Percentiles rank a stretch among this genome's conserved stretches.
Conservation (phyloP, 768 basidiomycete genomes). For the Mycena albidolilacea region DNA sequence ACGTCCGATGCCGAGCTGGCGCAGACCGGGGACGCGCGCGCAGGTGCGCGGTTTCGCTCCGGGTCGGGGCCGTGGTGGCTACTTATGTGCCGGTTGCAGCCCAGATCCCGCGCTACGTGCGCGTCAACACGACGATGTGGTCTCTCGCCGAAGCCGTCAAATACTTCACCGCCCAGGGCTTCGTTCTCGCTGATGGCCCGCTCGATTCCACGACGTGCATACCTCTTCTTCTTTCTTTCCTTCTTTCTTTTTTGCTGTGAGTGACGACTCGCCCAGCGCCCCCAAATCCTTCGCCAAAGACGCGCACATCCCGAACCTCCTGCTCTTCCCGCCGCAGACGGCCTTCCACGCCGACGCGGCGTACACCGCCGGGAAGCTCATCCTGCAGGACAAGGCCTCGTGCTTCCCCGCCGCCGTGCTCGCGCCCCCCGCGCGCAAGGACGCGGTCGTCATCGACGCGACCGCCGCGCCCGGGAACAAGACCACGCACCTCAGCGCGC, state of each 20-base stretch:
- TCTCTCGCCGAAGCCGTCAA: slow-evolving; percentile 74
- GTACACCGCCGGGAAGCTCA: slow-evolving; percentile 85
- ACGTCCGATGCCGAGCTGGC: slow-evolving; percentile 77
- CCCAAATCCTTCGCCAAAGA: slow-evolving; percentile 77
- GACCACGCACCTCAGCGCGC: slow-evolving; percentile 92
- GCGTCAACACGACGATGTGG: slow-evolving; percentile 84
- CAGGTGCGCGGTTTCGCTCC: slow-evolving; percentile 60
- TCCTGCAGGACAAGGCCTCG: slow-evolving; percentile 97
- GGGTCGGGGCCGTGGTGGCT: slow-evolving; percentile 20
- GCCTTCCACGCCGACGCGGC: slow-evolving; percentile 80
- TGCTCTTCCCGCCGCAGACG: slow-evolving; percentile 79
- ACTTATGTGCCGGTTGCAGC: slow-evolving; percentile 54
- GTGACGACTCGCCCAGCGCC: too few relatives aligned
- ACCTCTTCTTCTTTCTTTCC: slow-evolving; percentile 19
- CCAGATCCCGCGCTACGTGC: slow-evolving; percentile 86
- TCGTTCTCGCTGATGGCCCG: slow-evolving; percentile 61
- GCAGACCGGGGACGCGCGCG: slow-evolving; percentile 70
- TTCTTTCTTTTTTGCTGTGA: too few relatives aligned
- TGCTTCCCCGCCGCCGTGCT: slow-evolving; percentile 95
- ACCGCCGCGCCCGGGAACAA: slow-evolving; percentile 99
- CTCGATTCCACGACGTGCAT: slow-evolving; percentile 65
- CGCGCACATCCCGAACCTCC: slow-evolving; percentile 84
- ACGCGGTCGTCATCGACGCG: slow-evolving; percentile 85
- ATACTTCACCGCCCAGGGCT: slow-evolving; percentile 71
- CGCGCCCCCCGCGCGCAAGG: slow-evolving; percentile 72